Percentiles rank a stretch among this genome's conserved stretches.
Conservation (phyloP, 345 rosid genomes). For the Eucalyptus marginata region DNA sequence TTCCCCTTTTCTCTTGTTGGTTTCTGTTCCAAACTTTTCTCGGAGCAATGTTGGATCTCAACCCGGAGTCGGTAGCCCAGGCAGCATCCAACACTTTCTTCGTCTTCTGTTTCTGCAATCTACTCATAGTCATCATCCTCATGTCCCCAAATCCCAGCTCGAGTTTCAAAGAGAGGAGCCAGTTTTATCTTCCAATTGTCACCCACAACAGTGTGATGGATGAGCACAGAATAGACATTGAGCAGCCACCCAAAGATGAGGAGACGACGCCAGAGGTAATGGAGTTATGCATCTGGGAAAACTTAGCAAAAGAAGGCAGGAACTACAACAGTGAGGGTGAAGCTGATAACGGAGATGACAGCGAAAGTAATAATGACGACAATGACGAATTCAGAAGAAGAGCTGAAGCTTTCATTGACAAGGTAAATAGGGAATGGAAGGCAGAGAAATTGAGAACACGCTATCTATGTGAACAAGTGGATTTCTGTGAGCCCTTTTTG, state of each 20-base stretch:
- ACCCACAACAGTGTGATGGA: background rate
- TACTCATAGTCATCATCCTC: slow-evolving; percentile 10
- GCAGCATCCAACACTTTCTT: slow-evolving; percentile 18
- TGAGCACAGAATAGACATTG: background rate
- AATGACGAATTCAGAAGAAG: background rate
- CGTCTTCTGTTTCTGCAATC: slow-evolving; percentile 21
- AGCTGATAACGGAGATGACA: background rate
- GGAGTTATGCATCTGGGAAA: background rate
- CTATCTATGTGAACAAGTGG: background rate
- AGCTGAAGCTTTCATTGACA: slow-evolving; percentile 43
- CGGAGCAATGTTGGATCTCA: background rate
- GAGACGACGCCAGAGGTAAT: background rate
- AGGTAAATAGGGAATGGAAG: slow-evolving; percentile 46
- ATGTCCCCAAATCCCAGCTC: slow-evolving; percentile 8
- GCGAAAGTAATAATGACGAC: background rate
- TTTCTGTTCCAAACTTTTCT: background rate
- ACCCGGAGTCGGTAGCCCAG: background rate
- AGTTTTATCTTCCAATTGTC: background rate
- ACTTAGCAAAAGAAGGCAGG: background rate
- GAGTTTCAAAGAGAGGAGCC: background rate
- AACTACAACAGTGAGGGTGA: background rate
- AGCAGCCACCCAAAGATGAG: background rate
- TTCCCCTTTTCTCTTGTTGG: background rate
- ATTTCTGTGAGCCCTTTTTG: background rate
- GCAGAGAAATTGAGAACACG: slow-evolving; percentile 15